Conservation (phyloP, 2,329 filamentous ascomycete genomes). For the Sporothrix pallida region DNA sequence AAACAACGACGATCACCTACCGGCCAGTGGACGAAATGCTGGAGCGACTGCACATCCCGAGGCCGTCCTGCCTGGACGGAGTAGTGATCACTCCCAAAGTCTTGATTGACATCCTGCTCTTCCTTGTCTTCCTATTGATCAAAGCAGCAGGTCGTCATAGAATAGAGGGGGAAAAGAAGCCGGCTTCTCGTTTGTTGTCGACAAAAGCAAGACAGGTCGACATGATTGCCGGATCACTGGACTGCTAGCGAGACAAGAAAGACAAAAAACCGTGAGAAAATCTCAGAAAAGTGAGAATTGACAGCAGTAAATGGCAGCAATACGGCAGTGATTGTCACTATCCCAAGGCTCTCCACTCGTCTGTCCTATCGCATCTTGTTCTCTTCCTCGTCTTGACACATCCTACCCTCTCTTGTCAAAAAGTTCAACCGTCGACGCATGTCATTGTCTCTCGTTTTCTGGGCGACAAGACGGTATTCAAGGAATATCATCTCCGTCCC, state of each 20-base stretch:
- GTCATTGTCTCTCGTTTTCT: background rate
- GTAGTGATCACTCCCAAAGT: too few relatives aligned
- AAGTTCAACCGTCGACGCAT: slow-evolving; percentile 9
- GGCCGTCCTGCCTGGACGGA: too few relatives aligned
- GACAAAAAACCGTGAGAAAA: too few relatives aligned
- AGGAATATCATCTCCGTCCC: background rate
- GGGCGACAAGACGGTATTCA: background rate
- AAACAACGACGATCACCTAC: too few relatives aligned
- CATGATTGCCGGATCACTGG: slow-evolving; percentile 2
- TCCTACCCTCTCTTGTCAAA: background rate
- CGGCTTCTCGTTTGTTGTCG: background rate
- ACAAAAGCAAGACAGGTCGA: background rate
- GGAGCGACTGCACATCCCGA: too few relatives aligned
- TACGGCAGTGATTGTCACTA: slow-evolving; percentile 4
- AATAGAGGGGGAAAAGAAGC: too few relatives aligned
- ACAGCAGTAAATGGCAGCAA: background rate
- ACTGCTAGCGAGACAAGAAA: background rate
- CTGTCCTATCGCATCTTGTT: background rate
- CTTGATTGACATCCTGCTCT: too few relatives aligned
- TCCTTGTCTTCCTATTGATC: too few relatives aligned
- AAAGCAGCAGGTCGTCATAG: too few relatives aligned
- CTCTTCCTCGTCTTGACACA: background rate
- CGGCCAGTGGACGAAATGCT: too few relatives aligned
- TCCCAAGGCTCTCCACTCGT: background rate
- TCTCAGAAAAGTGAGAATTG: background rate